Evolutionary conservation across 2,329 filamentous ascomycete species (phyloP).

Genomic region (Teratosphaeria nubilosa): DNA sequence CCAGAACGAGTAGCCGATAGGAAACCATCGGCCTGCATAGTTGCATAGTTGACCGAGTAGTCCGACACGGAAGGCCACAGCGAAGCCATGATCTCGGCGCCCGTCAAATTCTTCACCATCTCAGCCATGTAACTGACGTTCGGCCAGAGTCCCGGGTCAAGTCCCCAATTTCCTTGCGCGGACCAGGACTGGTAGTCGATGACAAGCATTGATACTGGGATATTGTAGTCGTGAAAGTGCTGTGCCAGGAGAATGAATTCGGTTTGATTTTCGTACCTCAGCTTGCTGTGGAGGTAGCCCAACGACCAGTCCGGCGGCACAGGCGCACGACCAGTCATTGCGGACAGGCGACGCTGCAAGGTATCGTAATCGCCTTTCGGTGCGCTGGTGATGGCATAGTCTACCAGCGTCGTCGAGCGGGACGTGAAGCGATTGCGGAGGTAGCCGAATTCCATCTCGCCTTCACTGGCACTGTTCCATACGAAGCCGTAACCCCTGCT

Average conservation of each 20-base stretch:
- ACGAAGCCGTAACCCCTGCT: conserved; percentile 23
- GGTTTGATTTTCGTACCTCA: conserved; percentile 24
- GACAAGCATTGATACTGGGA: conserved; percentile 24
- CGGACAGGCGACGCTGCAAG: conserved; percentile 18
- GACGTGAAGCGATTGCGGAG: conserved; percentile 20
- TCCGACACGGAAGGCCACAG: conserved; percentile 24
- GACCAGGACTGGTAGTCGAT: conserved; percentile 25
- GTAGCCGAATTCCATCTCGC: conserved; percentile 22
- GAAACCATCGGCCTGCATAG: conserved; percentile 18
- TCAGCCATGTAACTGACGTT: conserved; percentile 20
- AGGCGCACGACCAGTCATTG: conserved; percentile 22
- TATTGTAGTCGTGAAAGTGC: conserved; percentile 20
- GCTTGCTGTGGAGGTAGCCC: conserved; percentile 24
- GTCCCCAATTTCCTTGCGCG: conserved; percentile 23
- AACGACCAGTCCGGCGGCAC: conserved; percentile 22
- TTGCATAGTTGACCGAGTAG: conserved; percentile 19
- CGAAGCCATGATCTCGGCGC: conserved; percentile 26
- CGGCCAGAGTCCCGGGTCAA: conserved; percentile 22
- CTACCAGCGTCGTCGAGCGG: conserved; percentile 21
- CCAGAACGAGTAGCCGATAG: conserved; percentile 21
- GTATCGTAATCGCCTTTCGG: conserved; percentile 21
- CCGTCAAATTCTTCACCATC: conserved; percentile 22
- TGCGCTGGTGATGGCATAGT: conserved; percentile 23
- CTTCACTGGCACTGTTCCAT: conserved; percentile 23
- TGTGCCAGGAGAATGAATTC: conserved; percentile 21